A percentile compares a stretch with the other conserved stretches of the same genome.
Conservation (phyloP, 495 filamentous ascomycete genomes). For the Paragyromitra xinjiangensis region DNA sequence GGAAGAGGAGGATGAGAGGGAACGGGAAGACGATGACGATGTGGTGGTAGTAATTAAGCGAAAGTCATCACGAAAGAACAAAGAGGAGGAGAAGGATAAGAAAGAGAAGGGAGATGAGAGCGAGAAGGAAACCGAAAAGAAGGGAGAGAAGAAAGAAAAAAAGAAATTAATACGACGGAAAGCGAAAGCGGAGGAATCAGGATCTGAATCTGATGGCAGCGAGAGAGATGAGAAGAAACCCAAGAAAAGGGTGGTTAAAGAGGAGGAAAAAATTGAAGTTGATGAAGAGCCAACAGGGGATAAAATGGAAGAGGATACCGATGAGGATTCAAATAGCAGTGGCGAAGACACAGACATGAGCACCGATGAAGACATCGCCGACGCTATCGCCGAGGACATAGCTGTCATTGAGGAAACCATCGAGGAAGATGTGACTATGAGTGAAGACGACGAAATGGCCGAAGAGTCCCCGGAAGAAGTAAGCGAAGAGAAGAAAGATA, state of each 20-base stretch:
- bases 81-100: conserved; percentile 28
- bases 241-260: conserved; percentile 37
- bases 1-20: conserved; percentile 50
- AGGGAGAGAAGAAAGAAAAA: conserved; percentile 38
- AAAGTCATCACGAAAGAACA: conserved; percentile 48
- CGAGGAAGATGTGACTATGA: conserved; percentile 51
- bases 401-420: conserved; percentile 5
- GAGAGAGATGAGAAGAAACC: conserved; percentile 39
- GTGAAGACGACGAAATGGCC: conserved; percentile 42
- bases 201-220: conserved; percentile 37
- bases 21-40: conserved; percentile 54
- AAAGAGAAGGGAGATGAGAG: conserved; percentile 24
- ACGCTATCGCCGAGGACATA: conserved; percentile 16
- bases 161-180: conserved; percentile 40
- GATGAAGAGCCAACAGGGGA: conserved; percentile 45
- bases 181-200: conserved; percentile 39
- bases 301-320: conserved; percentile 53
- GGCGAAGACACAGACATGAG: conserved; percentile 52
- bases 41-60: conserved; percentile 60
- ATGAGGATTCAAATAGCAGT: conserved; percentile 36
- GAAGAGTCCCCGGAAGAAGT: conserved; percentile 27
- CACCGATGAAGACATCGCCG: conserved; percentile 41
- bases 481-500: conserved; percentile 32
- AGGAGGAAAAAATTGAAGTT: conserved; percentile 25
- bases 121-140: conserved; percentile 38